Percentiles rank a stretch among this genome's conserved stretches.
phyloP scores from a whole-genome alignment of 495 filamentous ascomycete genomes.

The Annulohypoxylon maeteangense region DNA sequence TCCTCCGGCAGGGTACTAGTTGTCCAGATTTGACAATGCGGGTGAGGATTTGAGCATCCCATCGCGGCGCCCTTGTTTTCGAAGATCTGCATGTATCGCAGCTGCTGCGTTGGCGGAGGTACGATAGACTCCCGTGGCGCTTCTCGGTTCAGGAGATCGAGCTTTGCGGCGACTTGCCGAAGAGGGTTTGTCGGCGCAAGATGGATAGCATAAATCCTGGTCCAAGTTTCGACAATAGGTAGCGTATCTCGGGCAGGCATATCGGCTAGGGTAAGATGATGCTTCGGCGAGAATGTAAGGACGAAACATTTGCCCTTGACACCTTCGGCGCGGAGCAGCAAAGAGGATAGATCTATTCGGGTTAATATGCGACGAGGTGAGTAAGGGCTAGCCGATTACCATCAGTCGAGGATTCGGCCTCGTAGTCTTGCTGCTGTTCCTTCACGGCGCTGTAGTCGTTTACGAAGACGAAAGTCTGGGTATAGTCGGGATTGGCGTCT shows the following conservation, averaged over 20 bases:
- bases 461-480: constrained; percentile 90
- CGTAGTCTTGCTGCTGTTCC: constrained; percentile 77
- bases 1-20: constrained; percentile 91
- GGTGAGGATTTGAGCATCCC: constrained; percentile 99
- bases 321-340: constrained; percentile 83
- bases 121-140: constrained; percentile 54
- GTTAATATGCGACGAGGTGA: constrained; percentile 8
- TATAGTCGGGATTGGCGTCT: constrained; percentile 86
- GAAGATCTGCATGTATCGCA: constrained; percentile 98
- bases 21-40: constrained; percentile 96
- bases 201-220: constrained; percentile 84
- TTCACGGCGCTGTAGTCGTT: constrained; percentile 99
- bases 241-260: constrained; percentile 74
- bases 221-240: constrained; percentile 86
- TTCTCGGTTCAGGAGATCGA: constrained; percentile 49
- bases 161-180: constrained; percentile 50
- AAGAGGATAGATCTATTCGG: constrained; percentile 70
- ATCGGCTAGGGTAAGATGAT: constrained; percentile 93
- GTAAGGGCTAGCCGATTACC: constrained; percentile 33
- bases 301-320: constrained; percentile 98
- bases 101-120: constrained; percentile 75
- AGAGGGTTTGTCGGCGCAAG: constrained; percentile 78
- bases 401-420: constrained; percentile 46
- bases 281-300: constrained; percentile 87
- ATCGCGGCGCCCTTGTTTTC: constrained; percentile 98